A percentile compares a stretch with the other conserved stretches of the same genome.
These are phyloP conservation scores for Alternaria viburni DNA, from an alignment of 2,329 filamentous ascomycete genomes.

Conservation along the genomic window DNA sequence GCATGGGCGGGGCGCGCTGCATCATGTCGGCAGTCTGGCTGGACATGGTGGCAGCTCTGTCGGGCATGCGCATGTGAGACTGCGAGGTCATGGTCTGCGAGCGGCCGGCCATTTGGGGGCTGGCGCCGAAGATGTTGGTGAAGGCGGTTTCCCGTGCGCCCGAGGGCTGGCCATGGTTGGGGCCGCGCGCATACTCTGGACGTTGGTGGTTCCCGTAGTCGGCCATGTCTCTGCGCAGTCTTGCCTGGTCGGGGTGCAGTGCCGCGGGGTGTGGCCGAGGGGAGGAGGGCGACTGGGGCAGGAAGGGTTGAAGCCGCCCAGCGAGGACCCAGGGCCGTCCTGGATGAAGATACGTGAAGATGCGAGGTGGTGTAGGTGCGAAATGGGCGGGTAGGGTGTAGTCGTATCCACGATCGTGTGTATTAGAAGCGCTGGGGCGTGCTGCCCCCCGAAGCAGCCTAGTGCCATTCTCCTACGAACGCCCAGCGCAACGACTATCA, in stretches of 20 bases:
- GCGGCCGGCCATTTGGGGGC: slow-evolving; percentile 74
- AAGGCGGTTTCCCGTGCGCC: slow-evolving; percentile 91
- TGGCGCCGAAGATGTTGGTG: slow-evolving; percentile 92
- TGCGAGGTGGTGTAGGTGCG: slow-evolving; percentile 1
- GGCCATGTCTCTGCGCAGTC: slow-evolving; percentile 57
- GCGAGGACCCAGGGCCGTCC: slow-evolving; percentile 4
- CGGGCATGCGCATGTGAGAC: slow-evolving; percentile 65
- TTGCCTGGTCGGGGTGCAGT: slow-evolving; percentile 17
- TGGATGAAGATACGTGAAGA: not conserved
- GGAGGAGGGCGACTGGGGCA: slow-evolving; percentile 4
- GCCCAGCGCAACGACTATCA: slow-evolving; percentile 26
- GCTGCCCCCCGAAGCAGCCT: not conserved
- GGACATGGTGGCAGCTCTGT: slow-evolving; percentile 75
- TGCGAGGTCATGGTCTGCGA: slow-evolving; percentile 95
- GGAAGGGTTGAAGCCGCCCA: slow-evolving; percentile 11
- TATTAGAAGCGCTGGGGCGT: slow-evolving; percentile 16
- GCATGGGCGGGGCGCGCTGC: slow-evolving; percentile 69
- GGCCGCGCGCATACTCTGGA: slow-evolving; percentile 62
- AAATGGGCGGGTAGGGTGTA: slow-evolving; percentile 12
- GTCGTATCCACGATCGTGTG: slow-evolving; percentile 11
- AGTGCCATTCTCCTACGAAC: slow-evolving; percentile 6
- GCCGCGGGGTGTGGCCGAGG: slow-evolving; percentile 8
- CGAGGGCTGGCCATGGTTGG: slow-evolving; percentile 60
- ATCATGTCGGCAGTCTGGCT: slow-evolving; percentile 58
- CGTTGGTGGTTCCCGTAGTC: slow-evolving; percentile 69